Evolutionary conservation across 2,329 filamentous ascomycete genomes (phyloP).

Genomic region (Septoria linicola): DNA sequence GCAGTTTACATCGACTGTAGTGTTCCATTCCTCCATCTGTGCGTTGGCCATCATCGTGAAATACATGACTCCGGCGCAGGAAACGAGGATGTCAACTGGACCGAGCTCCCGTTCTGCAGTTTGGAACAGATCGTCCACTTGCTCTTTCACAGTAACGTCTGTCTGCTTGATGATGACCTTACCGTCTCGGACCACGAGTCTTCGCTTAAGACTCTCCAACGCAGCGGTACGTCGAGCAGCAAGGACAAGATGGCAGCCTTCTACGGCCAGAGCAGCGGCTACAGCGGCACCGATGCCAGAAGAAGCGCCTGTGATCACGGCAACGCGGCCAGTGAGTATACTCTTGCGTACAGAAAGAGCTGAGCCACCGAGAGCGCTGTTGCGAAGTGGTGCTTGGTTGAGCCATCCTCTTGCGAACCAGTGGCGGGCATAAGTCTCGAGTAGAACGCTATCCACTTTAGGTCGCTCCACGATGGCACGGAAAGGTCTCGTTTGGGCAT

Average conservation of each 20-base stretch:
- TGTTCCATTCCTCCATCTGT: constrained; percentile 73
- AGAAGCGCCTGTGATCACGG: constrained; percentile 75
- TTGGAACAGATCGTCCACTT: constrained; percentile 66
- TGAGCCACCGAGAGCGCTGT: constrained; percentile 47
- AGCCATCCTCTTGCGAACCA: constrained; percentile 81
- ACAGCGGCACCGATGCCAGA: constrained; percentile 78
- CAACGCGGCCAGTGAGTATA: constrained; percentile 66
- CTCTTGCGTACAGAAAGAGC: constrained; percentile 52
- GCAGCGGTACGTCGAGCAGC: constrained; percentile 69
- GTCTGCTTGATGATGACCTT: constrained; percentile 69
- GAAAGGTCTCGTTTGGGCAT: constrained; percentile 64
- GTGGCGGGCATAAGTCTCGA: constrained; percentile 75
- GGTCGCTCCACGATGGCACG: constrained; percentile 61
- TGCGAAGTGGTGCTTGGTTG: constrained; percentile 58
- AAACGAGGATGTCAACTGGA: constrained; percentile 74
- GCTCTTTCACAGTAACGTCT: constrained; percentile 65
- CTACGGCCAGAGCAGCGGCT: constrained; percentile 64
- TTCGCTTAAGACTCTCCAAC: constrained; percentile 65
- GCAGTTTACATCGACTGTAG: constrained; percentile 82
- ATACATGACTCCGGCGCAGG: constrained; percentile 83
- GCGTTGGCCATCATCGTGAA: constrained; percentile 82
- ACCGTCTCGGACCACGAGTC: constrained; percentile 57
- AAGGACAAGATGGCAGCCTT: constrained; percentile 70
- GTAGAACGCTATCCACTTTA: constrained; percentile 66
- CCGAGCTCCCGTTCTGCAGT: constrained; percentile 63